Percentiles rank a stretch among this genome's conserved stretches.
Evolutionary conservation across 2,329 filamentous ascomycete species (phyloP).

Genomic region (Domatiomyces catenatus): DNA sequence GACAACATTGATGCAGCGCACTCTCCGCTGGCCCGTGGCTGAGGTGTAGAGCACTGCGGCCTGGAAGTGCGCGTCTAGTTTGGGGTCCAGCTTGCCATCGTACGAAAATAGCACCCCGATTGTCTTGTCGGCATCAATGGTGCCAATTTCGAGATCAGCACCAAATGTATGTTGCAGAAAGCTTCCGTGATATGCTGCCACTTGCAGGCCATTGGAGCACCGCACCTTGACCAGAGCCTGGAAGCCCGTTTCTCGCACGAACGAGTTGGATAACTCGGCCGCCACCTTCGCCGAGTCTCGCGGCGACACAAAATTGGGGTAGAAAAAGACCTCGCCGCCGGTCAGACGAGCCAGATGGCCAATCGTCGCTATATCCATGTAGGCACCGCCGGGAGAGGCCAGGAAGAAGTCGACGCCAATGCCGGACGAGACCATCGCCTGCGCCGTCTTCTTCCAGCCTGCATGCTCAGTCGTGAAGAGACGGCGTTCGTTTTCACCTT

Average conservation of each 20-base stretch:
- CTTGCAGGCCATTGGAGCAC: conserved; percentile 89
- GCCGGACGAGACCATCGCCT: conserved; percentile 74
- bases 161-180: conserved; percentile 93
- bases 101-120: conserved; percentile 84
- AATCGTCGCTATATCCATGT: conserved; percentile 84
- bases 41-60: conserved; percentile 89
- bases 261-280: conserved; percentile 69
- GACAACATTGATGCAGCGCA: conserved; percentile 85
- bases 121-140: conserved; percentile 85
- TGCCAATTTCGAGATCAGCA: conserved; percentile 83
- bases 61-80: conserved; percentile 95
- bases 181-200: conserved; percentile 87
- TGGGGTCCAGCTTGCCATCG: conserved; percentile 92
- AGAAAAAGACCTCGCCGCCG: conserved; percentile 94
- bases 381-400: conserved; percentile 75
- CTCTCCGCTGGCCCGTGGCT: conserved; percentile 70
- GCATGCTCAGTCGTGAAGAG: conserved; percentile 81
- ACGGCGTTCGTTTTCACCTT: conserved; percentile 81
- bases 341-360: conserved; percentile 74
- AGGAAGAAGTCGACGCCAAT: conserved; percentile 91
- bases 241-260: conserved; percentile 82
- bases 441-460: conserved; percentile 69
- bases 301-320: conserved; percentile 83
- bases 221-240: conserved; percentile 97
- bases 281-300: conserved; percentile 73